Evolutionary conservation across 495 filamentous ascomycete genomes (phyloP).

Genomic region (Patellaria atrata): DNA sequence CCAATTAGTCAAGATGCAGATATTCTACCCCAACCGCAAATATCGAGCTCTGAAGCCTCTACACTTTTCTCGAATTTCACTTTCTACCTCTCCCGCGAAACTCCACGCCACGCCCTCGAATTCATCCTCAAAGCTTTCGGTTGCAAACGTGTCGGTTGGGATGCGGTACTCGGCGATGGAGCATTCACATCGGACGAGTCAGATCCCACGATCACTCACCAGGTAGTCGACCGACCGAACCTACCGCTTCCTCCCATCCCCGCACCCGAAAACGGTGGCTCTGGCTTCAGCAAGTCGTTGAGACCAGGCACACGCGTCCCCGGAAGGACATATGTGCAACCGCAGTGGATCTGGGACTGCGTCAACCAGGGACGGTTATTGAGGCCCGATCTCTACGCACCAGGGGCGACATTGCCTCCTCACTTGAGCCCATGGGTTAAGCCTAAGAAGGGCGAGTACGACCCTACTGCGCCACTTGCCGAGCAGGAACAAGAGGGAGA

Average conservation of each 20-base stretch:
- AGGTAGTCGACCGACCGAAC: slow-evolving; percentile 81
- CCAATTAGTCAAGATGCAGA: slow-evolving; percentile 65
- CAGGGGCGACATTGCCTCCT: slow-evolving; percentile 76
- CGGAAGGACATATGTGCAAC: slow-evolving; percentile 82
- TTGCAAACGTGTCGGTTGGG: slow-evolving; percentile 93
- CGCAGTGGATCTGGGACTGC: slow-evolving; percentile 97
- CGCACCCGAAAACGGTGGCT: slow-evolving; percentile 39
- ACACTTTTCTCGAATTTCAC: slow-evolving; percentile 74
- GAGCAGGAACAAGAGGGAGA: slow-evolving; percentile 69
- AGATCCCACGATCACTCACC: slow-evolving; percentile 83
- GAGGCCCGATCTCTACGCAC: slow-evolving; percentile 73
- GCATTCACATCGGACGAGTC: slow-evolving; percentile 80
- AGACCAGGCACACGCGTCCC: slow-evolving; percentile 55
- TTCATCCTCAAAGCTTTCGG: slow-evolving; percentile 91
- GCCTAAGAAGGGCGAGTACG: slow-evolving; percentile 66
- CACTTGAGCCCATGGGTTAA: slow-evolving; percentile 96
- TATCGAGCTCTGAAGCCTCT: slow-evolving; percentile 37
- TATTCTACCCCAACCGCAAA: slow-evolving; percentile 65
- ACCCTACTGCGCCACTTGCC: slow-evolving; percentile 66
- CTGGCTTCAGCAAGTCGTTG: slow-evolving; percentile 11
- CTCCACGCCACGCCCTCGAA: slow-evolving; percentile 77
- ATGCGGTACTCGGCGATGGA: slow-evolving; percentile 73
- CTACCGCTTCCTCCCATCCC: slow-evolving; percentile 39
- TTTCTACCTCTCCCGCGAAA: slow-evolving; percentile 87
- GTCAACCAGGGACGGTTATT: slow-evolving; percentile 81